A percentile compares a stretch with the other conserved stretches of the same genome.
Conservation (phyloP, 805 yeast genomes). For the Starmerella asiatica region DNA sequence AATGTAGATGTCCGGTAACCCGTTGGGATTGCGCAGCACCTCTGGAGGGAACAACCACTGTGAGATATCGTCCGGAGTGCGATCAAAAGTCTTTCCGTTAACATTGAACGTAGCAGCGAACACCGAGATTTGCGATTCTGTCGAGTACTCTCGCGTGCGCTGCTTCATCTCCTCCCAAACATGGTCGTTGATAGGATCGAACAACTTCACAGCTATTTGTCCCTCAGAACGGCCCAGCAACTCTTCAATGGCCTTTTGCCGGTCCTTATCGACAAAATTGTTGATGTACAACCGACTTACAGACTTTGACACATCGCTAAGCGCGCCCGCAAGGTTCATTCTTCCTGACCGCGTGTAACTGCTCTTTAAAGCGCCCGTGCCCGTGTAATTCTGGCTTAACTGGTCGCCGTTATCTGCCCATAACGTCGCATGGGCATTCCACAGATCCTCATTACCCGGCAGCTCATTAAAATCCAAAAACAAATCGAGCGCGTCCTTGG, state of each 20-base stretch:
- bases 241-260: conserved; percentile 80
- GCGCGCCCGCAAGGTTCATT: conserved; percentile 91
- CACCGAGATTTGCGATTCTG: conserved; percentile 44
- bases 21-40: conserved; percentile 4
- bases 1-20: conserved; percentile 69
- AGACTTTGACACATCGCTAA: conserved; percentile 94
- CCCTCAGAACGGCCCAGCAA: conserved; percentile 68
- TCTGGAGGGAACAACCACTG: conserved; percentile 67
- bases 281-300: conserved; percentile 91
- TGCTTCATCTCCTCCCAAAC: conserved; percentile 53
- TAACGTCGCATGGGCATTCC: conserved; percentile 63
- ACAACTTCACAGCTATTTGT: conserved; percentile 56
- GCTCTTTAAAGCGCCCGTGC: conserved; percentile 92
- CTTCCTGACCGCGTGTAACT: conserved; percentile 90
- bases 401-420: conserved; percentile 99
- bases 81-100: conserved; percentile 49
- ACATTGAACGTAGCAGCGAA: conserved; percentile 81
- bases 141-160: conserved; percentile 41
- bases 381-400: conserved; percentile 88
- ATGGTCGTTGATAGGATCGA: conserved; percentile 79
- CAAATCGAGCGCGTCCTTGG: conserved; percentile 48
- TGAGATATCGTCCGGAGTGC: conserved; percentile 35
- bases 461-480: conserved; percentile 34
- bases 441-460: conserved; percentile 38
- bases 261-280: conserved; percentile 82